Evolutionary conservation across 352 stramenopile species (phyloP), one percentile per base, ranked within the genome.

Genomic region (Globisporangium heterothallicum): DNA sequence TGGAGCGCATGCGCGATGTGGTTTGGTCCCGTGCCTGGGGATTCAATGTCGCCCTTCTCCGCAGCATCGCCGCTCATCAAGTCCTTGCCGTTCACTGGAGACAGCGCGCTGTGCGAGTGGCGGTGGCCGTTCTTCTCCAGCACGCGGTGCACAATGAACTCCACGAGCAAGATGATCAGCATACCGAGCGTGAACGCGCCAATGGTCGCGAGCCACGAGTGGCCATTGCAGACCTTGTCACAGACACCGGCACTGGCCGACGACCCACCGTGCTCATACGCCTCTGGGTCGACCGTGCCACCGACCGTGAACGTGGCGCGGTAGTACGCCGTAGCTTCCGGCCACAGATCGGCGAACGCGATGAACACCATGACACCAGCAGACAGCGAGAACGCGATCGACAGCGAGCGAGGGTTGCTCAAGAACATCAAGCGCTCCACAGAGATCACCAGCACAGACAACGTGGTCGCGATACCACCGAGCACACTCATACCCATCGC

Each of bases 361-460:
- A 90, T 88, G 57, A 88, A 88, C 24, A 86, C 49, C 76, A 88
- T 90, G 56, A 88, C 79, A 41, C 79, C 79, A 4, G 79, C 76
- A 25, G 79, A 86, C 2, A 90, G 57, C n/a, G 76, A 60, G 45
- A 88, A 87, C n/a, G 79, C 68, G n/a, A 87, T 52, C 22, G 74
- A 76, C 19, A 90, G 61, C 16, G 76, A 74, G 6, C 64, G 61
- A 27, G 74, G 59, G 40, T 79, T 79, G 13, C 67, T 74, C 18
- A 90, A 47, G 53, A 88, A 86, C 55, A 81, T 84, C 30, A 90
- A 64, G 7, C 70, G 59, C 30, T 78, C 60, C 14, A 86, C 69
- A 0, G 76, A 88, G 47, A 90, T 83, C 4, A 90, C 77, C 16
- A 88, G 44, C 18, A 86, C 70, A 1, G 76, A 88, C 45, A 84